phyloP scores from a whole-genome alignment of 306 rosid genomes.

The Corylus americana region DNA sequence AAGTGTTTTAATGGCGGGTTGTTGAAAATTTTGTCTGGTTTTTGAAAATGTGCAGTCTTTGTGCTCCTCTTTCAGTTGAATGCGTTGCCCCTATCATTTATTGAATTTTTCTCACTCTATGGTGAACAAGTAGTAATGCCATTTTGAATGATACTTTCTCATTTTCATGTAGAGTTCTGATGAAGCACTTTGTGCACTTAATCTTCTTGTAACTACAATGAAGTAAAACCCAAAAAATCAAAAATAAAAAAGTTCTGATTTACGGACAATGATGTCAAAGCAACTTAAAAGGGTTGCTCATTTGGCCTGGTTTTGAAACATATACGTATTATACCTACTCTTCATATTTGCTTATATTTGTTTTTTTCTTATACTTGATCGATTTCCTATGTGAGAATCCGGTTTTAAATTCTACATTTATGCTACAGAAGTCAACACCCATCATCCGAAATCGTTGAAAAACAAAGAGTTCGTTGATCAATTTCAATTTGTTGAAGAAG shows the following conservation, averaged over 20 bases:
- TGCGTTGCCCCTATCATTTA: neutral
- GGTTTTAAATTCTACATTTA: slow-evolving; percentile 7
- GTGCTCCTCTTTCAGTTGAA: neutral
- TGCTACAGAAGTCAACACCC: slow-evolving; percentile 41
- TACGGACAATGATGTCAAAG: neutral
- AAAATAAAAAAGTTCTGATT: too few species aligned
- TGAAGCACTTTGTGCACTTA: neutral
- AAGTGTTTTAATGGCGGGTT: neutral
- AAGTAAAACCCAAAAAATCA: neutral
- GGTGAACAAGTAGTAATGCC: neutral
- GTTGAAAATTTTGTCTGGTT: neutral
- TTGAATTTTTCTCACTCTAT: neutral
- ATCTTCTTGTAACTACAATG: neutral
- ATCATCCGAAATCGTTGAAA: slow-evolving; percentile 12
- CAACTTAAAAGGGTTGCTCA: neutral
- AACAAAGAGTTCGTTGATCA: slow-evolving; percentile 40
- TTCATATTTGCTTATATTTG: neutral
- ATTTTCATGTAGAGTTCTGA: neutral
- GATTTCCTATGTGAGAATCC: neutral
- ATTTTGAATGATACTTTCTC: neutral
- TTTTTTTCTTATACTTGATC: neutral
- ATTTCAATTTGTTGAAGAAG: slow-evolving; percentile 34
- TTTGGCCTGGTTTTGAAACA: slow-evolving; percentile 3
- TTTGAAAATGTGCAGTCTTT: neutral
- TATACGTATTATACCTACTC: neutral